Conservation (phyloP, 139 green algal genomes). For the Diplosphaera chodatii region DNA sequence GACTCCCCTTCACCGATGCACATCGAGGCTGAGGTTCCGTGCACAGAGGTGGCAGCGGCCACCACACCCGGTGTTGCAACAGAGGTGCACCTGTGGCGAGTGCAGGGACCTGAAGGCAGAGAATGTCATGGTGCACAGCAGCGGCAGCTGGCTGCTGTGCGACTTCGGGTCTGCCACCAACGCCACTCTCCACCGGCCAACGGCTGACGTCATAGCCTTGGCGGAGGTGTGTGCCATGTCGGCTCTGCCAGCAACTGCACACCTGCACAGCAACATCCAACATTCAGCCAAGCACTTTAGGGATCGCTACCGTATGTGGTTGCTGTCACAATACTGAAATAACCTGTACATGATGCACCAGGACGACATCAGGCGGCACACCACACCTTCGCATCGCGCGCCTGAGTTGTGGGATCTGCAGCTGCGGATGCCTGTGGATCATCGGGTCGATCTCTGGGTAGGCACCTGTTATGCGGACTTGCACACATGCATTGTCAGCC, state of each 20-base stretch:
- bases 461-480: constrained; percentile 1
- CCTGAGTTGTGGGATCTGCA: constrained; percentile 93
- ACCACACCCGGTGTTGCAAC: too few species aligned
- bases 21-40: too few species aligned
- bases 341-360: constrained; percentile 44
- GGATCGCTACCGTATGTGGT: too few species aligned
- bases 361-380: constrained; percentile 76
- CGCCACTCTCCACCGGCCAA: neutral
- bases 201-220: neutral
- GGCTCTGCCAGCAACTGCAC: too few species aligned
- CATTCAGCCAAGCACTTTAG: too few species aligned
- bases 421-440: constrained; percentile 61
- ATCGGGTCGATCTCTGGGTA: constrained; percentile 78
- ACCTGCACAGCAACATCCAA: too few species aligned
- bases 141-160: constrained; percentile 81
- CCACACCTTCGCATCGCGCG: constrained; percentile 87
- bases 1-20: too few species aligned
- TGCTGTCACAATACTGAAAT: too few species aligned
- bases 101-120: constrained; percentile 89
- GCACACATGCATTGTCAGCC: neutral
- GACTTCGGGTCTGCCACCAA: constrained; percentile 85
- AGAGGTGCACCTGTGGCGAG: too few species aligned
- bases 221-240: neutral
- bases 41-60: too few species aligned
- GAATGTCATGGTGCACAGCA: constrained; percentile 75